Base-by-base conservation (phyloP, 2,329 filamentous ascomycete genomes). In the Aspergillus fijiensis region DNA sequence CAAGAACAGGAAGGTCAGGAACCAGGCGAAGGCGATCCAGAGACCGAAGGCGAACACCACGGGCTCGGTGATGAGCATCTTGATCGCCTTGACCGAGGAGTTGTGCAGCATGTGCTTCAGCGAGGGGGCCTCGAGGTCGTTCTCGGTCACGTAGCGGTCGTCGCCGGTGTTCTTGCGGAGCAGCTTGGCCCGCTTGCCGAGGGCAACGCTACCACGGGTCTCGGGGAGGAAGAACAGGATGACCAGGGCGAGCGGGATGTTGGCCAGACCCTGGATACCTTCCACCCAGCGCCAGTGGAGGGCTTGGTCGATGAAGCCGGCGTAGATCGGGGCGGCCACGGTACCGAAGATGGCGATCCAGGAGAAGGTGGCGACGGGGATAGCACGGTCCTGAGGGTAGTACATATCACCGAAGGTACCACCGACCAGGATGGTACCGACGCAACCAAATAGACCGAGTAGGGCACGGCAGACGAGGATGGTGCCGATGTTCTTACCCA, bases 261-360 rank as follows among this genome's bases (percentile, higher is more conserved):
- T 83, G 65, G 79, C 77, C 4, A 84, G 67, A 7, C 81, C 81
- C 64, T 84, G 81, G 49, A 84, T 80, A 54, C 81, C 82, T 68
- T 84, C 76, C 27, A 83, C 78, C 82, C 82, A 84, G 57, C 82
- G 73, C 82, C 82, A 84, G 57, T 81, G 81, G 23, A 84, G 73
- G 47, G 79, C 72, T 66, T 82, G 74, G 68, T 83, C 80, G 67
- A 84, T 82, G 73, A 83, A 83, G 49, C 81, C 80, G 51, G 81
- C 80, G 67, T 84, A 83, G 65, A 84, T 82, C 45, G 82, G 82
- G 3, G 82, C 82, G 5, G 75, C 79, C 27, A 84, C 81, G 10
- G 82, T 84, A 49, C 82, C 82, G 59, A 82, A 75, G 58, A 82
- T 82, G 62, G 80, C 80, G 48, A 82, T 74, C 70, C 76, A 82